These are phyloP conservation scores for Cadophora luteo-olivacea DNA, from an alignment of 2,329 filamentous ascomycete genomes.

Conservation along the genomic window DNA sequence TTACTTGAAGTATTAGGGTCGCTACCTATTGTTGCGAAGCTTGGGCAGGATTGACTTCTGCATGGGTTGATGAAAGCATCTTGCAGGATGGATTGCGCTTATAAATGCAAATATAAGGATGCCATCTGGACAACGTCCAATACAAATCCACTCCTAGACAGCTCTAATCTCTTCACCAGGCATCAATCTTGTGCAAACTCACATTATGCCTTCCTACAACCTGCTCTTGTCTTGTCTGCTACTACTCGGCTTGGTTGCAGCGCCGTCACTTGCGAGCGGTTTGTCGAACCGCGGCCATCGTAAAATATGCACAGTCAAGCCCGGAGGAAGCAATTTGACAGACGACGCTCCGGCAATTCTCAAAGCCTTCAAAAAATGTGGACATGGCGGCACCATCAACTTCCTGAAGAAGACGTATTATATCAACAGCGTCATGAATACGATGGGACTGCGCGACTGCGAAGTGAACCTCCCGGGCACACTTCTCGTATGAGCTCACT, in stretches of 20 bases:
- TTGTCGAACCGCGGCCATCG: not conserved
- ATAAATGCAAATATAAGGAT: no score
- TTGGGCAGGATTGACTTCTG: no score
- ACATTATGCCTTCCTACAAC: not conserved
- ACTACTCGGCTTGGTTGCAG: not conserved
- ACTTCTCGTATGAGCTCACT: constrained; percentile 47
- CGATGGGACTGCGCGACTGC: constrained; percentile 49
- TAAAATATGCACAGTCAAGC: constrained; percentile 29
- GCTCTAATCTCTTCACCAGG: no score
- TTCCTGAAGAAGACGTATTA: constrained; percentile 53
- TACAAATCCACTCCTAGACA: not conserved
- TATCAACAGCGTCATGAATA: constrained; percentile 53
- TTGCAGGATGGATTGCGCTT: no score
- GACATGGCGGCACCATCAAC: constrained; percentile 48
- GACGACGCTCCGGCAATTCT: constrained; percentile 52
- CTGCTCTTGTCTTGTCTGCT: not conserved
- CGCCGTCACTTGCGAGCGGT: not conserved
- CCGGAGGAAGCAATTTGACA: constrained; percentile 21
- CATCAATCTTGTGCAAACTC: no score
- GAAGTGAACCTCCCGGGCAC: constrained; percentile 60
- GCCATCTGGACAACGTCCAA: no score
- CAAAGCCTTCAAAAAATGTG: constrained; percentile 50
- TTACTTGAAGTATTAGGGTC: not conserved
- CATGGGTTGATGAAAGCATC: not conserved
- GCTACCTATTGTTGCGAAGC: not conserved